These are phyloP conservation scores for Lasiodiplodia theobromae DNA, from an alignment of 2,329 filamentous ascomycete species.

Conservation along the genomic window DNA sequence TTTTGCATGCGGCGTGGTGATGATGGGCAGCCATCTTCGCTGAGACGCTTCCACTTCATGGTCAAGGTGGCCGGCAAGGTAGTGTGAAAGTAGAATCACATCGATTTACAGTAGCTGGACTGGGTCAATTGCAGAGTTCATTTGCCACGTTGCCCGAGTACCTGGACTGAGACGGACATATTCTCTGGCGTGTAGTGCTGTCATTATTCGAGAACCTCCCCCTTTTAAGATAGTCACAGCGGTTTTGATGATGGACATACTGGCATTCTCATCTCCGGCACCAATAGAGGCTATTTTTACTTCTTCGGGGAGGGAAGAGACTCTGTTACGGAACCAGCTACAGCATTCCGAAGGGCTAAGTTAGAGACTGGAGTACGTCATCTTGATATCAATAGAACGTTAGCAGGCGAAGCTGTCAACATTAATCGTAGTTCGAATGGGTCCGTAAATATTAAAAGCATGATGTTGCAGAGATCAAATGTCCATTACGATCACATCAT, in stretches of 20 bases:
- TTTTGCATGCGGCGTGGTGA: conserved; percentile 69
- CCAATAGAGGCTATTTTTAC: not conserved
- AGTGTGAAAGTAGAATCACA: conserved; percentile 67
- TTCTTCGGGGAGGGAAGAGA: not conserved
- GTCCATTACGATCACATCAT: too few species aligned
- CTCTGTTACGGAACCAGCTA: not conserved
- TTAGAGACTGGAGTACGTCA: not conserved
- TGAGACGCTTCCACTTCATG: conserved; percentile 59
- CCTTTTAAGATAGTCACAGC: conserved; percentile 47
- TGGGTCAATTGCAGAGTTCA: conserved; percentile 67
- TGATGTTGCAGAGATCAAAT: too few species aligned
- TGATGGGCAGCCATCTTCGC: conserved; percentile 64
- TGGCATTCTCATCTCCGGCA: not conserved
- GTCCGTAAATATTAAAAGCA: too few species aligned
- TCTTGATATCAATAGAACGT: not conserved
- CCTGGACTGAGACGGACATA: conserved; percentile 72
- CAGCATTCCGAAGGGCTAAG: not conserved
- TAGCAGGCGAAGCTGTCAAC: too few species aligned
- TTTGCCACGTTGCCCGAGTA: conserved; percentile 61
- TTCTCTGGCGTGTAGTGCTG: conserved; percentile 68
- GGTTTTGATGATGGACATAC: not conserved
- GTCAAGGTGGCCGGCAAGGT: conserved; percentile 68
- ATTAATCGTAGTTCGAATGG: too few species aligned
- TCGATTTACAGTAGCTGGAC: conserved; percentile 67
- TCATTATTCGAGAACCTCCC: conserved; percentile 61